These are phyloP conservation scores for Sporothrix curviconia DNA, from an alignment of 2,329 filamentous ascomycete genomes.

Conservation along the genomic window DNA sequence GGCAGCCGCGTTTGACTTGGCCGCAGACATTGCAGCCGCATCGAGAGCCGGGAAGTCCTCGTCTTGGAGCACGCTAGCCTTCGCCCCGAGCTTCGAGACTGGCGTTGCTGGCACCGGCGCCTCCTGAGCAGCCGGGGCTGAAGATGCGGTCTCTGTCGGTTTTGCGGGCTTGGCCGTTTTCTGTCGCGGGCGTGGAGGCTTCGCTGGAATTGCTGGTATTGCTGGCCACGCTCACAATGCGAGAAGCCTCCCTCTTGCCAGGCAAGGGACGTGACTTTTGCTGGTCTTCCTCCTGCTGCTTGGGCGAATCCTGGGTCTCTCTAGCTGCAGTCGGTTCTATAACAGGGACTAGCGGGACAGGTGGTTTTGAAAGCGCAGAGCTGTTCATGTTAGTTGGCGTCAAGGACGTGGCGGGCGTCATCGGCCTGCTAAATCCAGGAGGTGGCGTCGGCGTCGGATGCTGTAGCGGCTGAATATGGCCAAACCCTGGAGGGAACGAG, in stretches of 20 bases:
- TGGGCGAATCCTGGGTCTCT: background rate
- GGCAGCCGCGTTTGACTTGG: slow-evolving; percentile 23
- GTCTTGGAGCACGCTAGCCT: slow-evolving; percentile 41
- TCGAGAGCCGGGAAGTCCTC: slow-evolving; percentile 59
- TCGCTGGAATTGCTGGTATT: background rate
- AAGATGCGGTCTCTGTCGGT: background rate
- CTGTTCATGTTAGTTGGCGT: background rate
- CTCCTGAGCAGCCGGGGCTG: background rate
- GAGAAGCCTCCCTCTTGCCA: background rate
- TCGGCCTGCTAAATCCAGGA: slow-evolving; percentile 21
- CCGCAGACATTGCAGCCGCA: slow-evolving; percentile 29
- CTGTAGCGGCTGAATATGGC: slow-evolving; percentile 16
- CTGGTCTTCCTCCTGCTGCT: background rate
- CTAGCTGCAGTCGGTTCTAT: background rate
- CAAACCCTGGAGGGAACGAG: slow-evolving; percentile 41
- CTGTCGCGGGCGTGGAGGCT: background rate
- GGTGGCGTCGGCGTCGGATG: slow-evolving; percentile 24
- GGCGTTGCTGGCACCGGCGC: slow-evolving; percentile 20
- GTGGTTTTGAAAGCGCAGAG: background rate
- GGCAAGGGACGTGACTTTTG: background rate
- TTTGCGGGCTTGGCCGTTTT: background rate
- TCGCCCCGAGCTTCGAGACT: slow-evolving; percentile 29
- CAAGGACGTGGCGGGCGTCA: slow-evolving; percentile 9
- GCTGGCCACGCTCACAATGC: background rate
- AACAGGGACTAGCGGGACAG: background rate